Evolutionary conservation across 2,329 filamentous ascomycete species (phyloP), one percentile per base, ranked within the genome.

Genomic region (Verticillium klebahnii): DNA sequence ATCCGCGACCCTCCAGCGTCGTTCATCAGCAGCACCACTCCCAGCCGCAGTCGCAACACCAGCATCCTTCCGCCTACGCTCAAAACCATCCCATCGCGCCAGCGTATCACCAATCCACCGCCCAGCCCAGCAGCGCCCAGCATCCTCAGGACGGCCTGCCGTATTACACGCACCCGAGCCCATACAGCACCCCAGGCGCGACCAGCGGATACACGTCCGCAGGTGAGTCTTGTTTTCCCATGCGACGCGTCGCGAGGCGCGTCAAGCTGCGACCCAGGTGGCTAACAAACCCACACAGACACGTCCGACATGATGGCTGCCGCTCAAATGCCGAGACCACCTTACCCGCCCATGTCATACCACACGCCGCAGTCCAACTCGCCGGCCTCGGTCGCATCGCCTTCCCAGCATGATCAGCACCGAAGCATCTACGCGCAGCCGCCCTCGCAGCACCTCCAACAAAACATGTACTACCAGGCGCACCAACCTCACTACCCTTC

Each of bases 351-450:
- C 64, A 96, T 97, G 73, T 84, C 83, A 36, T 97, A 97, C 74
- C 92, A 97, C 76, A 96, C 93, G 19, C 93, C 93, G 61, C 93
- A 97, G 79, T 96, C 93, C 61, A 96, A 94, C 77, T 97, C 94
- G 61, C 94, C 94, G 57, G 92, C 92, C 45, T 96, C 93, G 58
- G 93, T 97, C 69, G 91, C 93, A 66, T 97, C 94, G 37, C 89
- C 92, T 25, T 92, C 93, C 62, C 85, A 88, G 61, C 93, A 97
- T 77, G 94, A 98, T 72, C 92, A 94, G 72, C 92, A 96, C 78
- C 85, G 93, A 68, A 89, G 87, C 70, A 85, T 98, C 73, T 98
- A 97, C 76, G 89, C 87, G 39, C 90, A 93, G 70, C 89, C 90
- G 58, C 80, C 88, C 40, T 87, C 90, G 61, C 91, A 95, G 75